Percentiles rank a stretch among this genome's conserved stretches.
Conservation (phyloP, 768 basidiomycete genomes). For the Amyloporia xantha region DNA sequence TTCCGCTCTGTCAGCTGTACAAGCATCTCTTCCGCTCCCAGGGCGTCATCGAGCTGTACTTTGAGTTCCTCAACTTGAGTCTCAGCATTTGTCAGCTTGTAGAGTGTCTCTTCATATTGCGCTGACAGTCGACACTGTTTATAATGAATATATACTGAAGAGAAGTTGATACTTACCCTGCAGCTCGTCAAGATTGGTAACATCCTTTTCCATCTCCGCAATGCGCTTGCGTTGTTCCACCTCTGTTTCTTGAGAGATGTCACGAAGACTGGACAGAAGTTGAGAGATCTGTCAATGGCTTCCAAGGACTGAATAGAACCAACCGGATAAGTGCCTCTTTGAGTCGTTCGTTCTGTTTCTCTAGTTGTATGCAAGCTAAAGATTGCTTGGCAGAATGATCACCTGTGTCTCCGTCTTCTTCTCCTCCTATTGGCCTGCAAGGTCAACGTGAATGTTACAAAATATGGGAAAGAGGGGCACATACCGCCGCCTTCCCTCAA, state of each 20-base stretch:
- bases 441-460: too few relatives aligned
- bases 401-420: slow-evolving; percentile 22
- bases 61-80: slow-evolving; percentile 92
- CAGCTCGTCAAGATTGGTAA: slow-evolving; percentile 69
- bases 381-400: slow-evolving; percentile 45
- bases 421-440: too few relatives aligned
- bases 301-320: slow-evolving; percentile 11
- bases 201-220: slow-evolving; percentile 84
- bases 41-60: slow-evolving; percentile 87
- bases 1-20: slow-evolving; percentile 94
- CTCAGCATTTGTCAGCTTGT: slow-evolving; percentile 84
- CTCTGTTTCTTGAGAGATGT: slow-evolving; percentile 84
- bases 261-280: slow-evolving; percentile 56
- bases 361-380: slow-evolving; percentile 75
- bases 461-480: too few relatives aligned
- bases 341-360: slow-evolving; percentile 92
- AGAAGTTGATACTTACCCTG: slow-evolving; percentile 62
- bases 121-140: slow-evolving; percentile 34
- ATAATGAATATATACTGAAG: too few relatives aligned
- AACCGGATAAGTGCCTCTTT: slow-evolving; percentile 91
- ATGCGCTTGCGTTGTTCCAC: slow-evolving; percentile 77
- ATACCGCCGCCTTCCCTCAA: slow-evolving; percentile 50
- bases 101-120: slow-evolving; percentile 71
- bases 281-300: neutral
- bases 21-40: slow-evolving; percentile 94